Percentiles rank a stretch among this genome's conserved stretches.
Conservation (phyloP, 2,329 filamentous ascomycete species). For the Fusarium keratoplasticum region DNA sequence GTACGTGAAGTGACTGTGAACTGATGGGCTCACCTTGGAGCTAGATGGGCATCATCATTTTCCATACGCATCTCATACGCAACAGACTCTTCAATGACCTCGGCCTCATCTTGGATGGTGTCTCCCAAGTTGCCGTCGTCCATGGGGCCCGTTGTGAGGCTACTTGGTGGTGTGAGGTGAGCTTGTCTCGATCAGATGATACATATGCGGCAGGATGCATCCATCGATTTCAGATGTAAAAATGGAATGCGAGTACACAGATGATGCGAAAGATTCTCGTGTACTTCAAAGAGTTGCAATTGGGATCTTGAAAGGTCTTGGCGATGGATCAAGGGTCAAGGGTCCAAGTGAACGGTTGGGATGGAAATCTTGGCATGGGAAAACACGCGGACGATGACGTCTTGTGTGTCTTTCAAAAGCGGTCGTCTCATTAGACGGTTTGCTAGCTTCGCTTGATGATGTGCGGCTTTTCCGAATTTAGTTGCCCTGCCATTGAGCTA, state of each 20-base stretch:
- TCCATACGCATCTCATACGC: conserved; percentile 45
- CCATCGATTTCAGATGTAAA: neutral
- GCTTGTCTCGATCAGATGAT: neutral
- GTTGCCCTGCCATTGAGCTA: neutral
- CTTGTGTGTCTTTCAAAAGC: neutral
- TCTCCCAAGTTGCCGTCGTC: conserved; percentile 55
- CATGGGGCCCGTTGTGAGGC: conserved; percentile 46
- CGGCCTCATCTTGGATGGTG: conserved; percentile 51
- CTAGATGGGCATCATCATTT: conserved; percentile 56
- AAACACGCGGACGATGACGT: neutral
- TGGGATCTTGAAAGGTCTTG: neutral
- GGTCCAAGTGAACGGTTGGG: neutral
- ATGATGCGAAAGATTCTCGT: neutral
- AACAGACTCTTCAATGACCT: conserved; percentile 42
- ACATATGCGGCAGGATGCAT: neutral
- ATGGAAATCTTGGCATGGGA: conserved; percentile 3
- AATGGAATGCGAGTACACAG: neutral
- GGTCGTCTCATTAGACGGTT: neutral
- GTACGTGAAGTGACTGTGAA: neutral
- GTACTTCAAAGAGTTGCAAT: neutral
- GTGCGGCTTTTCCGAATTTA: neutral
- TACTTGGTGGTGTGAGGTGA: neutral
- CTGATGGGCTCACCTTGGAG: conserved; percentile 54
- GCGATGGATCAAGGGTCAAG: neutral
- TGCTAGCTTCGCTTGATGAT: neutral